Conservation (phyloP, 495 filamentous ascomycete species). For the Hypoxylon lienhwacheense region DNA sequence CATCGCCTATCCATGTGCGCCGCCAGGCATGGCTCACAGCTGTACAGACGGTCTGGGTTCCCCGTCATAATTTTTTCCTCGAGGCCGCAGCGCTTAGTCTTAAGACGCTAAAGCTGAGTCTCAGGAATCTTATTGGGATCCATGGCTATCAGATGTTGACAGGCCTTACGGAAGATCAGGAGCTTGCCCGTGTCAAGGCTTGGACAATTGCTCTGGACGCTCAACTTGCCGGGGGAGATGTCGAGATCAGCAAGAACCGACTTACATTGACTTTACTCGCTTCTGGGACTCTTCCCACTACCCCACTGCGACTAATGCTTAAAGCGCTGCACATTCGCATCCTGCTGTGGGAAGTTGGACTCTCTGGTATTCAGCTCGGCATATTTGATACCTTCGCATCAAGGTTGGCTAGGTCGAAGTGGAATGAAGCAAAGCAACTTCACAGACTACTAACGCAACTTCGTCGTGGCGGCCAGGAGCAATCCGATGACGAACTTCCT, state of each 20-base stretch:
- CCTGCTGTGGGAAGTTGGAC: conserved; percentile 76
- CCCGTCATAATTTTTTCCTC: conserved; percentile 78
- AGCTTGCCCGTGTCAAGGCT: conserved; percentile 83
- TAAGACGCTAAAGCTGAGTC: conserved; percentile 77
- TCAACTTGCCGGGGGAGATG: conserved; percentile 90
- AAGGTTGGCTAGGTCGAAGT: conserved; percentile 71
- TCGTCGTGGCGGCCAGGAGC: conserved; percentile 46
- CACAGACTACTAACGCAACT: conserved; percentile 60
- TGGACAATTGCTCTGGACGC: conserved; percentile 96
- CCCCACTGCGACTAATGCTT: conserved; percentile 83
- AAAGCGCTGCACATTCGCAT: conserved; percentile 91
- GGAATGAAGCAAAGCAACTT: conserved; percentile 74
- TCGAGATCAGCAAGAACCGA: conserved; percentile 83
- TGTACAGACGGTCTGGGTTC: conserved; percentile 93
- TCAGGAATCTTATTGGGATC: conserved; percentile 77
- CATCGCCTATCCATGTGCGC: conserved; percentile 82
- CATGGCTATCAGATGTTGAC: conserved; percentile 74
- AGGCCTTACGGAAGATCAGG: conserved; percentile 80
- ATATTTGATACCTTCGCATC: conserved; percentile 66
- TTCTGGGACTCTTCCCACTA: conserved; percentile 82
- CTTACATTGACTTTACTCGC: conserved; percentile 86
- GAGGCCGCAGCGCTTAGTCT: conserved; percentile 79
- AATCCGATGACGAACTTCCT: conserved; percentile 65
- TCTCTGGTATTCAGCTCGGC: conserved; percentile 62
- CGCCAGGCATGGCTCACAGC: conserved; percentile 93